Evolutionary conservation across 768 basidiomycete genomes (phyloP), one percentile per base, ranked within the genome.

Genomic region (Rhodotorula kratochvilovae): DNA sequence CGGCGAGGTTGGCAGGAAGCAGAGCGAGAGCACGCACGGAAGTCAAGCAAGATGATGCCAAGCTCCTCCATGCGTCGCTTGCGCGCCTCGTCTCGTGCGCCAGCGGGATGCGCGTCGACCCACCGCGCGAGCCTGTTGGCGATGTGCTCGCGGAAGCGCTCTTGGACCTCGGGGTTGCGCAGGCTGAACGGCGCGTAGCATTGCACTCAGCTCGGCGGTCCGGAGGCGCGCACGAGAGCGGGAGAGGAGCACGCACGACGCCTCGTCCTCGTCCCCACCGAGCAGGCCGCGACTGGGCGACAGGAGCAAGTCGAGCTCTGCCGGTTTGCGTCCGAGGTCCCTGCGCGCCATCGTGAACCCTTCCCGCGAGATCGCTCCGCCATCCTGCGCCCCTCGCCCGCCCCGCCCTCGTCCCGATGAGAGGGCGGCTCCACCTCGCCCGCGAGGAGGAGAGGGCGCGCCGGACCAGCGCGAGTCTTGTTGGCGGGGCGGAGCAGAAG

Each of bases 21-120:
- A 2, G 27, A 33, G 6, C 19, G 3, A 17, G 43, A 16, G 29
- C 0, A n/a, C 73, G 27, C 42, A 74, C 73, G 73, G 0, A 75
- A 56, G 45, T 75, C 73, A 19, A 75, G 67, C 2, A 75, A 21
- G 61, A 75, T 69, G 57, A 66, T 75, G 3, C 67, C 57, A 25
- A 75, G 73, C 51, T 75, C 73, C 27, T 69, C 66, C 29, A 60
- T 29, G 17, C 46, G 23, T 2, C 59, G 46, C n/a, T 54, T 67
- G 16, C 53, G 59, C 17, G 57, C 39, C 29, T 53, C 7, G n/a
- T 25, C 12, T 39, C 8, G n/a, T 29, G 17, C 12, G 36, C 33
- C 16, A 5, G 55, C 35, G 19, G 17, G 56, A 53, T 50, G 33
- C 4, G 61, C 36, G 3, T 5, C 2, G 11, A 55, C 56, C 70